Base-by-base conservation (phyloP, 1,284 basidiomycete genomes). In the Tremellales sp. region DNA sequence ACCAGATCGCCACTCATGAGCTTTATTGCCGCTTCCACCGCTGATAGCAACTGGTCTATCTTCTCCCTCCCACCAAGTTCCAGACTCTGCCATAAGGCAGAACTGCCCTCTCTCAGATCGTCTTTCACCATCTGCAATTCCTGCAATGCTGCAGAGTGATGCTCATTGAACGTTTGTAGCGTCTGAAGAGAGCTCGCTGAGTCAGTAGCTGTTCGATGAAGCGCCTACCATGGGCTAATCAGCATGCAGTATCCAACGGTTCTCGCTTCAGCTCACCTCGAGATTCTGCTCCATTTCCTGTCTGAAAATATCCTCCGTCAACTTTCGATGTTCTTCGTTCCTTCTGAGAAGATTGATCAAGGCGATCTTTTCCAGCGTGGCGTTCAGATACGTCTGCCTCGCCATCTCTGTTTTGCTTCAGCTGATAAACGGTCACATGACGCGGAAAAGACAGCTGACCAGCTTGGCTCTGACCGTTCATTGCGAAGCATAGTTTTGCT, bases 401-500 rank as follows among this genome's bases (percentile, higher is more conserved):
- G 63, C 61, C 3, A 52, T 48, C 13, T 65, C 66, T 69, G 39
- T 5, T 0, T 21, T 3, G 1, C n/a, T 25, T 39, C 22, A 26
- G 25, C 25, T 7, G 3, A 33, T 50, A 16, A 54, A 47, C 34
- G 7, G 9, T 5, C 5, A 12, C n/a, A 25, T 3, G 27, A 18
- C 4, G 3, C 25, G 29, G 5, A 2, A 3, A 13, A 43, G 9
- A 1, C 21, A 6, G 26, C 60, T 40, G 25, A 69, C 68, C 55
- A 19, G 55, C 47, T 45, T 64, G 50, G 7, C 49, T 57, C 3
- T 51, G 52, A 2, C 60, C 54, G 1, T 58, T 51, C 5, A 71
- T 38, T 1, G 60, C 63, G 40, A 58, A 54, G 48, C 71, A 71
- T 1, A 70, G 58, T 46, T 63, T 60, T 12, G 64, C 71, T 71